These are phyloP conservation scores for Chalaropsis thielavioides DNA, from an alignment of 2,329 filamentous ascomycete species.

Conservation along the genomic window DNA sequence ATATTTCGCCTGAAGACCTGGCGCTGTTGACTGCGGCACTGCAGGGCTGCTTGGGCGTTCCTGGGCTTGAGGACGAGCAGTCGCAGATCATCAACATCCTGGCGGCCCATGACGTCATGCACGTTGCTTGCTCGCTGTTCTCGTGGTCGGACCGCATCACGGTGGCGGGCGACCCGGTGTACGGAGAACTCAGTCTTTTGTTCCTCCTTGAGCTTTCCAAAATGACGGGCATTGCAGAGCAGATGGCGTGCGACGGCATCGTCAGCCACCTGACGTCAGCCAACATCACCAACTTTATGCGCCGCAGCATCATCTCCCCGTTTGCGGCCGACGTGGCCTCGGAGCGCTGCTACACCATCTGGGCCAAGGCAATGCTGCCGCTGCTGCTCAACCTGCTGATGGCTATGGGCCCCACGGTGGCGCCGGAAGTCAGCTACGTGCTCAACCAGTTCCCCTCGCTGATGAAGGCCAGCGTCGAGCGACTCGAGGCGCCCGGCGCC, in stretches of 20 bases:
- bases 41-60: conserved; percentile 67
- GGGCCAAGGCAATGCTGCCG: conserved; percentile 76
- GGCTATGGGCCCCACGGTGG: conserved; percentile 65
- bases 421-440: conserved; percentile 71
- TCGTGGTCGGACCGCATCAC: conserved; percentile 84
- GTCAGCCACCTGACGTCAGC: conserved; percentile 66
- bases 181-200: conserved; percentile 79
- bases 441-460: conserved; percentile 79
- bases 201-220: conserved; percentile 81
- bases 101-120: conserved; percentile 56
- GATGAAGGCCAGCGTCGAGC: conserved; percentile 53
- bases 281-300: conserved; percentile 63
- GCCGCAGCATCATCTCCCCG: conserved; percentile 56
- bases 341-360: conserved; percentile 72
- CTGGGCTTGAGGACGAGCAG: conserved; percentile 57
- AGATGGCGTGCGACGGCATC: conserved; percentile 75
- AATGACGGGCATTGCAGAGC: conserved; percentile 68
- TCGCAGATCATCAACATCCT: conserved; percentile 57
- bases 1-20: conserved; percentile 55
- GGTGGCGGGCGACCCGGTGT: conserved; percentile 68
- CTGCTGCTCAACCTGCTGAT: conserved; percentile 78
- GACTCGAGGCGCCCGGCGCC: conserved; percentile 49
- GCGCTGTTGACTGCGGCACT: conserved; percentile 76
- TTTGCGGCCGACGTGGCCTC: conserved; percentile 57
- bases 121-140: conserved; percentile 74